Base-by-base conservation (phyloP, 2,329 filamentous ascomycete genomes). In the Didymella pomorum region DNA sequence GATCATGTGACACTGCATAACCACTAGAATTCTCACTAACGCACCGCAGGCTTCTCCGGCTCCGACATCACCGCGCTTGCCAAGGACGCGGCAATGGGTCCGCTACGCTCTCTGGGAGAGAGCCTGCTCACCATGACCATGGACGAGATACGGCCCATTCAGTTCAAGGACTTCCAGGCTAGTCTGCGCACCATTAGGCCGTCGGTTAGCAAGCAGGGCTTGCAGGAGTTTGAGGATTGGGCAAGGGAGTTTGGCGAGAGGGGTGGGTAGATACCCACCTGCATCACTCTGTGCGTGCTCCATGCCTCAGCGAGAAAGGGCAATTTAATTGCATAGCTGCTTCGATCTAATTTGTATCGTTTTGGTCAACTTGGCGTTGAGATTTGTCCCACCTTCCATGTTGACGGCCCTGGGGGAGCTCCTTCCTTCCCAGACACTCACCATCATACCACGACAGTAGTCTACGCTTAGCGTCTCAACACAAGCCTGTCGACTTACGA, bases 81-180 rank as follows among this genome's bases (percentile, higher is more conserved):
- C 8, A 99, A 99, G 78, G 95, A 99, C 74, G 95, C 95, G 9
- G 95, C 95, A 2, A 99, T 99, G 95, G 94, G 95, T 0, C 95
- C 95, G 0, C 81, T 99, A 12, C 87, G 95, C 29, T 94, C 92
- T 52, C 82, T 98, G 2, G 95, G 95, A 25, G 95, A 98, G 75
- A 92, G 90, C 39, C 80, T 99, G 28, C 82, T 99, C 31, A 88
- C 91, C 65, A 98, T 96, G 83, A 91, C 90, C 0, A 96, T 95
- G 86, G 95, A 99, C 61, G 87, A 98, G 67, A 98, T 99, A 66
- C 85, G 93, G 12, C 89, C 93, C 0, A 98, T 99, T 60, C 84
- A 85, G 52, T 85, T 96, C 54, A 75, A 83, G 37, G 95, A 99
- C 75, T 99, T 99, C 68, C 81, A 91, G 70, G 87, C 91, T 14